A percentile compares a stretch with the other conserved stretches of the same genome.
These are phyloP conservation scores for Neofusicoccum umdonicola DNA, from an alignment of 2,329 filamentous ascomycete species.

Conservation along the genomic window DNA sequence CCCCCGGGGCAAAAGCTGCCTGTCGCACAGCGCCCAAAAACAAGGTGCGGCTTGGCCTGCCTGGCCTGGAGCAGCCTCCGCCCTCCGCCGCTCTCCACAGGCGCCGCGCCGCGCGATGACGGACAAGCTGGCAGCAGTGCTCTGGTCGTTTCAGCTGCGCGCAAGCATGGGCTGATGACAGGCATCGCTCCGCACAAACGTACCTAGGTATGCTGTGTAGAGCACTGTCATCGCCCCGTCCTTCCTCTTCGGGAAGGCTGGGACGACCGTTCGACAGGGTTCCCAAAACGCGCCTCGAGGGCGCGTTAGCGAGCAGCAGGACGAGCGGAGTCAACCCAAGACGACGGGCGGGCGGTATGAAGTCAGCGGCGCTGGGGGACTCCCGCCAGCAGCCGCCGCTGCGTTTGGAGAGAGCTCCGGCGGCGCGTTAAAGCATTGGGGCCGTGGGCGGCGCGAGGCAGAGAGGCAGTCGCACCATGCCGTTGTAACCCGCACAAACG, in stretches of 20 bases:
- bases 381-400: neutral
- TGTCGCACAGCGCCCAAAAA: neutral
- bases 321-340: neutral
- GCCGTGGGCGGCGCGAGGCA: too few species aligned
- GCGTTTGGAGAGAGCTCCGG: slow-evolving; percentile 9
- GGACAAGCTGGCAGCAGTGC: neutral
- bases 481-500: neutral
- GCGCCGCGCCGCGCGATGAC: neutral
- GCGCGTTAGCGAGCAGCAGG: neutral
- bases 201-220: neutral
- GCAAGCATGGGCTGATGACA: neutral
- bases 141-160: neutral
- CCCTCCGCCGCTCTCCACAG: neutral
- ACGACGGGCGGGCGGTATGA: neutral
- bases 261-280: neutral
- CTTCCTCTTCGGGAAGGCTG: neutral
- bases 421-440: neutral
- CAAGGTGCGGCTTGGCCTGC: neutral
- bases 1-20: neutral
- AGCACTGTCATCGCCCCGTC: neutral
- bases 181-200: neutral
- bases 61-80: neutral
- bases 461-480: neutral
- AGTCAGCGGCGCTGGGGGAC: slow-evolving; percentile 1
- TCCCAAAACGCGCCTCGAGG: neutral